phyloP scores from a whole-genome alignment of 148 eudicot genomes.

The Rheum nobile region DNA sequence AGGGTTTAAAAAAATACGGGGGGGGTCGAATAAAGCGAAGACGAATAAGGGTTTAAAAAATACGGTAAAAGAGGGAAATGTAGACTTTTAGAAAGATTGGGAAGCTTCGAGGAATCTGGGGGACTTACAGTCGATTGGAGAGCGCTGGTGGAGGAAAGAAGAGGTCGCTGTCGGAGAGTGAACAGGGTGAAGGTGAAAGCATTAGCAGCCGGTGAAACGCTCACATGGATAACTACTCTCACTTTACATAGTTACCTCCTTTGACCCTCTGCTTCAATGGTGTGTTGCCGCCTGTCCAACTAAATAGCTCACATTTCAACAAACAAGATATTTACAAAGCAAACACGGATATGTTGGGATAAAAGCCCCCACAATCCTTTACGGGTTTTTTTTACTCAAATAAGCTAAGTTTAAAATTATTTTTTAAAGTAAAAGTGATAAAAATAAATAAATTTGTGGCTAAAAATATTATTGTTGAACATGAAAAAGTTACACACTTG shows the following conservation, averaged over 20 bases:
- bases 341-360: no score
- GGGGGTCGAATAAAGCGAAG: background rate
- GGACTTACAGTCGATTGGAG: background rate
- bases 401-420: no score
- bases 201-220: background rate
- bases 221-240: background rate
- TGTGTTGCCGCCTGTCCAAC: no score
- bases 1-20: background rate
- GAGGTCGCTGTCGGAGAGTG: constrained; percentile 2
- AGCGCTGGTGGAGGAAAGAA: background rate
- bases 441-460: no score
- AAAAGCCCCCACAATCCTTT: no score
- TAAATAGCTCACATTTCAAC: no score
- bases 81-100: background rate
- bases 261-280: background rate
- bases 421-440: no score
- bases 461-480: no score
- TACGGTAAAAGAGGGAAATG: background rate
- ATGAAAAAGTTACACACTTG: no score
- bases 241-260: background rate
- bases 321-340: no score
- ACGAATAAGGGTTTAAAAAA: background rate
- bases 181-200: background rate
- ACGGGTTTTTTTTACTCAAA: no score
- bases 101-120: background rate